phyloP scores from a whole-genome alignment of 768 basidiomycete species.

The Rhodotorula kratochvilovae region DNA sequence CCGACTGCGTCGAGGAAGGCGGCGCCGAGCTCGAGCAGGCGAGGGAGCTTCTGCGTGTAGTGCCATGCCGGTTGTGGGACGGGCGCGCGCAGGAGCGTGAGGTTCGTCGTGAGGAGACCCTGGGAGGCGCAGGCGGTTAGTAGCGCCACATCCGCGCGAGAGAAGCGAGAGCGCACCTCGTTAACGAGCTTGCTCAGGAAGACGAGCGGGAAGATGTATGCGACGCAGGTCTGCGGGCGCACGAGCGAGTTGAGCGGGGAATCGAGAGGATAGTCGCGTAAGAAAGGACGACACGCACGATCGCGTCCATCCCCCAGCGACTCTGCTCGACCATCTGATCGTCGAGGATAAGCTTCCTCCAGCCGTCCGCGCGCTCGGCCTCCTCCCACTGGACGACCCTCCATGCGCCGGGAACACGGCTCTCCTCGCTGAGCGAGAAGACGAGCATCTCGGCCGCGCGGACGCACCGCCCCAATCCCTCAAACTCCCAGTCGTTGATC shows the following conservation, averaged over 20 bases:
- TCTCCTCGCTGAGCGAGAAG: slow-evolving; percentile 34
- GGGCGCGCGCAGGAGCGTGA: slow-evolving; percentile 23
- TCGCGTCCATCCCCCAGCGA: slow-evolving; percentile 35
- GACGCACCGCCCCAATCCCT: slow-evolving; percentile 20
- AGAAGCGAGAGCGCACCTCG: slow-evolving; percentile 11
- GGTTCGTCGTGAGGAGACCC: slow-evolving; percentile 37
- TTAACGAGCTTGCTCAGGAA: slow-evolving; percentile 38
- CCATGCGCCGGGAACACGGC: slow-evolving; percentile 31
- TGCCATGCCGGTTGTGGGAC: slow-evolving; percentile 31
- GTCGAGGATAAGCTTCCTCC: slow-evolving; percentile 33
- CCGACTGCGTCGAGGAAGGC: slow-evolving; percentile 38
- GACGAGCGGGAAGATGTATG: slow-evolving; percentile 37
- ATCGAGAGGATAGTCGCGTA: not conserved
- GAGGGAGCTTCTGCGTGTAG: slow-evolving; percentile 36
- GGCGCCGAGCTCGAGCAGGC: slow-evolving; percentile 38
- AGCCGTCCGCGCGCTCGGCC: slow-evolving; percentile 35
- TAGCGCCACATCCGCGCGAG: not conserved
- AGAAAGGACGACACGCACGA: too few species aligned
- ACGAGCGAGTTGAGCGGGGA: not conserved
- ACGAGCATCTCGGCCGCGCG: slow-evolving; percentile 32
- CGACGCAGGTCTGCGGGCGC: slow-evolving; percentile 24
- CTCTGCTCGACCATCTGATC: slow-evolving; percentile 33
- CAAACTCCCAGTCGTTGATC: slow-evolving; percentile 35
- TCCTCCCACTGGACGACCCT: slow-evolving; percentile 38
- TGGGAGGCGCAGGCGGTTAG: not conserved